These are phyloP conservation scores for Leucogyrophana mollusca DNA, from an alignment of 768 basidiomycete genomes.

Conservation along the genomic window DNA sequence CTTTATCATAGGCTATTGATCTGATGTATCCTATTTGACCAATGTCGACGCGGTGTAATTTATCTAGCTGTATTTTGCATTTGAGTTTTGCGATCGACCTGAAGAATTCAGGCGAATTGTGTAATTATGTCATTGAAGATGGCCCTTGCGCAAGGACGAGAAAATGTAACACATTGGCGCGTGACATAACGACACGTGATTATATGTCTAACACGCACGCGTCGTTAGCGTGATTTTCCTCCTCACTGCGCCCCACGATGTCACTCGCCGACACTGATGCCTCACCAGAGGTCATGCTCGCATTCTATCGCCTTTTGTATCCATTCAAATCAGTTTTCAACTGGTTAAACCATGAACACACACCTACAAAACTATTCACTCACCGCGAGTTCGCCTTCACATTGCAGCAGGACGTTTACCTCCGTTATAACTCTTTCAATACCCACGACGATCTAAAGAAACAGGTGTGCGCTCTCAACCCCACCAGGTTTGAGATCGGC, in stretches of 20 bases:
- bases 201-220: no score
- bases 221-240: neutral
- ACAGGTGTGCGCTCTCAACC: conserved; percentile 80
- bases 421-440: conserved; percentile 92
- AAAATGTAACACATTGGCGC: no score
- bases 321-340: conserved; percentile 92
- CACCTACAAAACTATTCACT: conserved; percentile 77
- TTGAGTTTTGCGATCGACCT: no score
- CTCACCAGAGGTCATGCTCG: conserved; percentile 64
- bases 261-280: conserved; percentile 17
- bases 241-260: neutral
- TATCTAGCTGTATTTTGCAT: no score
- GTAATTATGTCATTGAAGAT: no score
- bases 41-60: no score
- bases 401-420: conserved; percentile 84
- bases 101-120: no score
- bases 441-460: conserved; percentile 89
- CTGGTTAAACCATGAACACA: conserved; percentile 93
- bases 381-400: conserved; percentile 97
- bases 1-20: no score
- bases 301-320: conserved; percentile 88
- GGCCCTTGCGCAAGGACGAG: no score
- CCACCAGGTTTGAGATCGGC: conserved; percentile 95
- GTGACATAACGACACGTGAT: no score
- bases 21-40: no score